Evolutionary conservation across 2,329 filamentous ascomycete genomes (phyloP).

Genomic region (Hypoxylon sp.): DNA sequence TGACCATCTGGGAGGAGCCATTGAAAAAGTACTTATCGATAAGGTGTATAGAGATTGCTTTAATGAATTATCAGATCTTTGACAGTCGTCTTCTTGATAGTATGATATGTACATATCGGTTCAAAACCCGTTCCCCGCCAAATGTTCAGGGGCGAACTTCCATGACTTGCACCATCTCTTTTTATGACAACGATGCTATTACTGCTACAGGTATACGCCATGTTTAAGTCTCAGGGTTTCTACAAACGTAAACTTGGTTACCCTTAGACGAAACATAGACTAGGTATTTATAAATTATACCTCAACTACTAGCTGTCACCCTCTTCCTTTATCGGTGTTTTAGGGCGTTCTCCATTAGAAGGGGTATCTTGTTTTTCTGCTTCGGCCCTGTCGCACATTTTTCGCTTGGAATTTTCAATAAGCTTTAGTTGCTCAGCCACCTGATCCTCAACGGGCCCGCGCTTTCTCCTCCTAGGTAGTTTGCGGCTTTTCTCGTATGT

Average conservation of each 20-base stretch:
- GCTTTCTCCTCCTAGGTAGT: not conserved
- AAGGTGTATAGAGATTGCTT: not conserved
- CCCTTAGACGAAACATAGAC: no score
- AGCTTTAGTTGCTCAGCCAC: not conserved
- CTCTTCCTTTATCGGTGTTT: no score
- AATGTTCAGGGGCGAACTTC: no score
- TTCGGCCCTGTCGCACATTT: not conserved
- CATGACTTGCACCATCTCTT: no score
- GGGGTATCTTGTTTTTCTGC: not conserved
- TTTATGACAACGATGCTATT: no score
- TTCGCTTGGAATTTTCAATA: not conserved
- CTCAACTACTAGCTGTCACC: no score
- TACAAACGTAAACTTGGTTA: no score
- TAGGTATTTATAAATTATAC: no score
- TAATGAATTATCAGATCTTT: not conserved
- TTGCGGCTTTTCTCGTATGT: no score
- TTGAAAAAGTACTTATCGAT: conserved; percentile 7
- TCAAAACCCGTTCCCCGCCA: no score
- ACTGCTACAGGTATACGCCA: no score
- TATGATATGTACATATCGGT: not conserved
- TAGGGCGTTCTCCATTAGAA: not conserved
- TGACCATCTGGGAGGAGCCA: conserved; percentile 10
- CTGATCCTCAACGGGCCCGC: not conserved
- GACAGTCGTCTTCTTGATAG: not conserved
- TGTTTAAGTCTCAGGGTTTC: no score